A percentile compares a stretch with the other conserved stretches of the same genome.
phyloP scores from a whole-genome alignment of 495 filamentous ascomycete genomes.

The Astrocystis sublimbata region DNA sequence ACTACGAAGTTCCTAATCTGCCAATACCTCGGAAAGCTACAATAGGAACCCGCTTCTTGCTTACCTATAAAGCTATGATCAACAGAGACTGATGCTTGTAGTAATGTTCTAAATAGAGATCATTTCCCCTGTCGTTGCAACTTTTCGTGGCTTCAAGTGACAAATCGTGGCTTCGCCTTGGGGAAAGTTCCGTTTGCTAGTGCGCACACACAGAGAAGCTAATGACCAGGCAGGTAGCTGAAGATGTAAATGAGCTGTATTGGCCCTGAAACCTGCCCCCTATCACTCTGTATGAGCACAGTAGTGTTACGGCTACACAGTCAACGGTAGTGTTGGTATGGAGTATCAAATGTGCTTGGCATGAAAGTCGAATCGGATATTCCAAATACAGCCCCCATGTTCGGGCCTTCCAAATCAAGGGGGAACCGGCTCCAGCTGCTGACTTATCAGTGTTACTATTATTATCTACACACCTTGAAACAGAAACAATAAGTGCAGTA shows the following conservation, averaged over 20 bases:
- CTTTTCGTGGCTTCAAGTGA: constrained; percentile 5
- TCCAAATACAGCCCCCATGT: constrained; percentile 15
- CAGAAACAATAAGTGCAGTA: neutral
- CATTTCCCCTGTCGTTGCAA: constrained; percentile 4
- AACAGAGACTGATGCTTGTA: constrained; percentile 5
- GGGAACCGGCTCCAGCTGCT: neutral
- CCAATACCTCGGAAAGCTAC: constrained; percentile 12
- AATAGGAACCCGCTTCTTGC: constrained; percentile 15
- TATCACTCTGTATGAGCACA: neutral
- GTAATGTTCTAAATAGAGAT: constrained; percentile 20
- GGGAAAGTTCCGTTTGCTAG: neutral
- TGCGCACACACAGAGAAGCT: neutral
- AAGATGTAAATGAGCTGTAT: constrained; percentile 3
- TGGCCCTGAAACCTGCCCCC: neutral
- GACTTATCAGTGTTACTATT: constrained; percentile 4
- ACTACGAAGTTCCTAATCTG: constrained; percentile 3
- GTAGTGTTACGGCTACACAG: neutral
- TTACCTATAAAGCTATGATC: constrained; percentile 13
- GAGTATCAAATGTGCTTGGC: constrained; percentile 9
- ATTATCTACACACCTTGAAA: constrained; percentile 2
- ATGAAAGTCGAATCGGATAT: constrained; percentile 10
- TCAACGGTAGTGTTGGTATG: neutral
- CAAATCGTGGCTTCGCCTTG: constrained; percentile 14
- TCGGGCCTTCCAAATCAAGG: constrained; percentile 18
- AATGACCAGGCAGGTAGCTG: neutral